Conservation (phyloP, 371 early-diverging fungal genomes). For the Quaeritorhiza haematococci region DNA sequence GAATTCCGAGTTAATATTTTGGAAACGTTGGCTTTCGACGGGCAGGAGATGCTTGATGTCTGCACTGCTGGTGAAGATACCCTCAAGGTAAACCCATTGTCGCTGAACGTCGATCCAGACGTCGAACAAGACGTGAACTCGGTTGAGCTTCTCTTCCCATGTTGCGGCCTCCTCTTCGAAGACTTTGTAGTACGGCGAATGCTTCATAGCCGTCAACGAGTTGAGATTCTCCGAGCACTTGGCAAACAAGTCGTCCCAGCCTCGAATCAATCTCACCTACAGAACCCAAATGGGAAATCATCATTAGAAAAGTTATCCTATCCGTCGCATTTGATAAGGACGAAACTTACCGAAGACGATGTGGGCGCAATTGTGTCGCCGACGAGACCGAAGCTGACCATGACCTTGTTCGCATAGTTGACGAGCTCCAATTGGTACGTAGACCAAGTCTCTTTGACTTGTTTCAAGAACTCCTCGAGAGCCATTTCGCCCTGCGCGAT, state of each 20-base stretch:
- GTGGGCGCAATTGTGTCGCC: background rate
- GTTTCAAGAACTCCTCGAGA: constrained; percentile 93
- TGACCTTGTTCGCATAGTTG: constrained; percentile 95
- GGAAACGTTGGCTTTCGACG: constrained; percentile 89
- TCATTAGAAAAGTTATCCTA: background rate
- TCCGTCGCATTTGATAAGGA: background rate
- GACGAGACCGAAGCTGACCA: too few species aligned
- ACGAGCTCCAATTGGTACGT: constrained; percentile 88
- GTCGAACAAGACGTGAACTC: constrained; percentile 92
- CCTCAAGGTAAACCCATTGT: constrained; percentile 98
- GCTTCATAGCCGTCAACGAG: constrained; percentile 92
- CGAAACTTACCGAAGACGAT: background rate
- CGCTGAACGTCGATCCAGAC: constrained; percentile 99
- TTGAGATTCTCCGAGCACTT: constrained; percentile 93
- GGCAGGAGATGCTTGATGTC: constrained; percentile 96
- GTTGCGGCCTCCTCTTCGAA: constrained; percentile 94
- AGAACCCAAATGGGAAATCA: background rate
- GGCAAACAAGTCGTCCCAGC: constrained; percentile 96
- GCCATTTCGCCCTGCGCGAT: constrained; percentile 99
- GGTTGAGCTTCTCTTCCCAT: constrained; percentile 96
- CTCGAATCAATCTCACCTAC: constrained; percentile 85
- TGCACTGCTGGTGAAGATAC: constrained; percentile 91
- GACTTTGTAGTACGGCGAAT: constrained; percentile 94
- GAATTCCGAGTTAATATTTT: constrained; percentile 95
- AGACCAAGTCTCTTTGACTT: constrained; percentile 89